phyloP scores from a whole-genome alignment of 1,284 basidiomycete species.

The Laetiporus sulphureus region DNA sequence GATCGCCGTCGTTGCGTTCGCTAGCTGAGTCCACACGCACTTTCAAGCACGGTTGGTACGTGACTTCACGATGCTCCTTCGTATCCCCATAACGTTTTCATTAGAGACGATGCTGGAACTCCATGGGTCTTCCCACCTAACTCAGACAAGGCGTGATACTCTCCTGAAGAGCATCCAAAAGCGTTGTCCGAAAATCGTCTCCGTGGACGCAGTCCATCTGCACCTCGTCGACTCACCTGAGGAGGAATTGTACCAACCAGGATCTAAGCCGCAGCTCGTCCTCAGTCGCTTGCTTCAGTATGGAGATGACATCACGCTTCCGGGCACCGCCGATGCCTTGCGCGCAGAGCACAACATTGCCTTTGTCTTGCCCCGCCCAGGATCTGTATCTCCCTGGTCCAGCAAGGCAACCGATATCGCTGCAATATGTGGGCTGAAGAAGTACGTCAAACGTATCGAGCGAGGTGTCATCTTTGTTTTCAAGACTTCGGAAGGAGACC shows the following conservation, averaged over 20 bases:
- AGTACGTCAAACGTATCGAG: constrained; percentile 75
- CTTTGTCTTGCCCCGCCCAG: constrained; percentile 76
- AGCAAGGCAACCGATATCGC: constrained; percentile 97
- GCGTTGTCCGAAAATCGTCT: constrained; percentile 45
- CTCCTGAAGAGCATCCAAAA: constrained; percentile 63
- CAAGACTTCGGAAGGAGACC: constrained; percentile 34
- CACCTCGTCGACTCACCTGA: constrained; percentile 71
- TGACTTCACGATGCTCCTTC: too few relatives aligned
- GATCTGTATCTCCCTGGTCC: constrained; percentile 91
- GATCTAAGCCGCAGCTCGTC: constrained; percentile 43
- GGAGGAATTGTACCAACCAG: constrained; percentile 42
- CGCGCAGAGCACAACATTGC: constrained; percentile 38
- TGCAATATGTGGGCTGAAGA: constrained; percentile 74
- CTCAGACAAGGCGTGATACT: constrained; percentile 62
- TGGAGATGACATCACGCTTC: constrained; percentile 68
- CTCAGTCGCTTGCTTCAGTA: constrained; percentile 82
- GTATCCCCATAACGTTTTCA: too few relatives aligned
- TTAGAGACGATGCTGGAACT: constrained; percentile 51
- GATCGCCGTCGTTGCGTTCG: too few relatives aligned
- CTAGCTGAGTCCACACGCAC: too few relatives aligned
- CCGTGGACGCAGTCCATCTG: constrained; percentile 81
- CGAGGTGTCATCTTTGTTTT: constrained; percentile 77
- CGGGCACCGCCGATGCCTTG: constrained; percentile 38
- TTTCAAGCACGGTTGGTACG: too few relatives aligned
- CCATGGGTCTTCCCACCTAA: constrained; percentile 67